phyloP scores from a whole-genome alignment of 306 rosid genomes.

The Begonia peltatifolia region DNA sequence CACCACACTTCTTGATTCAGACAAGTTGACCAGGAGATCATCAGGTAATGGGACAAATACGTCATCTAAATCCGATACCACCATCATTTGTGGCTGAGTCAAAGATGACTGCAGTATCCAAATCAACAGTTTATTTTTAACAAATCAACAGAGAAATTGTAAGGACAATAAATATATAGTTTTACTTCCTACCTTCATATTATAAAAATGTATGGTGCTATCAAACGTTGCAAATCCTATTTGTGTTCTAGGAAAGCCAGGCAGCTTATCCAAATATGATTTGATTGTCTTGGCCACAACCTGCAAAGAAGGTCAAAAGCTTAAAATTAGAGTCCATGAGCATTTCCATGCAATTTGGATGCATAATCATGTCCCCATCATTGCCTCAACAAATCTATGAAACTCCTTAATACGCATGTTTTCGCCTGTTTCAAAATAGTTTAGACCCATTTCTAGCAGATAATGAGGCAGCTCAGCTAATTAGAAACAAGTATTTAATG shows the following conservation, averaged over 20 bases:
- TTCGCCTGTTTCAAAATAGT: too few species aligned
- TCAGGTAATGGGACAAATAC: slow-evolving; percentile 96
- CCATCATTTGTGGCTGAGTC: slow-evolving; percentile 98
- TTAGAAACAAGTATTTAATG: too few species aligned
- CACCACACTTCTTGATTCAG: slow-evolving; percentile 93
- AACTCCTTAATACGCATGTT: not conserved
- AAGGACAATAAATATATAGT: not conserved
- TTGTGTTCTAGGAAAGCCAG: slow-evolving; percentile 95
- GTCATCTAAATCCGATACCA: slow-evolving; percentile 94
- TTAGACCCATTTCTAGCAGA: too few species aligned
- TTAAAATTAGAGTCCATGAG: slow-evolving; percentile 7
- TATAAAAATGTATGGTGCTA: slow-evolving; percentile 92
- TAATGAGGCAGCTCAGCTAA: too few species aligned
- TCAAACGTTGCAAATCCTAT: slow-evolving; percentile 98
- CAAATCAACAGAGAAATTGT: too few species aligned
- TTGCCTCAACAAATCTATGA: not conserved
- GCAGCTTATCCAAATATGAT: slow-evolving; percentile 87
- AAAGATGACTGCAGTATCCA: slow-evolving; percentile 47
- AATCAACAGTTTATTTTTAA: not conserved
- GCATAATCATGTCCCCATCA: too few species aligned
- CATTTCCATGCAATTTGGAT: not conserved
- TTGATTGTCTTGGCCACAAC: slow-evolving; percentile 84
- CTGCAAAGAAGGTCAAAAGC: slow-evolving; percentile 27
- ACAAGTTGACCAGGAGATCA: slow-evolving; percentile 93
- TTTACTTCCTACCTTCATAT: slow-evolving; percentile 61